Percentiles rank a stretch among this genome's conserved stretches.
Conservation (phyloP, 805 yeast species). For the Saccharomyces paradoxus region DNA sequence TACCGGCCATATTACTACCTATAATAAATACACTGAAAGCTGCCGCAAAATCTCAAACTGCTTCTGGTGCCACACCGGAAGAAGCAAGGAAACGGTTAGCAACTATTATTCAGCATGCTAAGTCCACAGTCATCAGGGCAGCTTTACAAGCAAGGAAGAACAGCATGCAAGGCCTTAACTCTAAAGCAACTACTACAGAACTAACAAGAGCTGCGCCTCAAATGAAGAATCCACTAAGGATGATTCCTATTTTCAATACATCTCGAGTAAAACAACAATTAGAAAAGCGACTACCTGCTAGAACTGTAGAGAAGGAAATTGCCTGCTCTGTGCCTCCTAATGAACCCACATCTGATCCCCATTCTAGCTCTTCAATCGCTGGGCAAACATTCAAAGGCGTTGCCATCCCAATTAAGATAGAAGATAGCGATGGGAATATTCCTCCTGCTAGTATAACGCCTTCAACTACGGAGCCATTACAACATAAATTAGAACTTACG, state of each 20-base stretch:
- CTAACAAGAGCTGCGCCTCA: not conserved
- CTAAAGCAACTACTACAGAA: not conserved
- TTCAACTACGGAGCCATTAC: not conserved
- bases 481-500: not conserved
- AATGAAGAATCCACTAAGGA: not conserved
- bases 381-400: not conserved
- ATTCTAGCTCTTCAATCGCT: not conserved
- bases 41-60: slow-evolving; percentile 29
- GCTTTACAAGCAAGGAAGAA: slow-evolving; percentile 15
- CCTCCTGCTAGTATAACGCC: not conserved
- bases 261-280: not conserved
- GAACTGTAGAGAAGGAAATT: not conserved
- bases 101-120: slow-evolving; percentile 27
- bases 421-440: not conserved
- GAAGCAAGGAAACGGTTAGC: slow-evolving; percentile 25
- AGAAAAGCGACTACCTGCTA: not conserved
- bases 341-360: not conserved
- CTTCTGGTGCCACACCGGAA: slow-evolving; percentile 29
- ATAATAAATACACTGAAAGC: slow-evolving; percentile 28
- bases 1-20: slow-evolving; percentile 25
- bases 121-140: slow-evolving; percentile 22
- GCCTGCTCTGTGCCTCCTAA: not conserved
- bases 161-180: not conserved
- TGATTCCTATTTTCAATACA: not conserved
- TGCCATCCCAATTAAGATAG: not conserved